Percentiles rank a stretch among this genome's conserved stretches.
Evolutionary conservation across 106 monocot genomes (phyloP).

Genomic region (Phalaenopsis aphrodite): DNA sequence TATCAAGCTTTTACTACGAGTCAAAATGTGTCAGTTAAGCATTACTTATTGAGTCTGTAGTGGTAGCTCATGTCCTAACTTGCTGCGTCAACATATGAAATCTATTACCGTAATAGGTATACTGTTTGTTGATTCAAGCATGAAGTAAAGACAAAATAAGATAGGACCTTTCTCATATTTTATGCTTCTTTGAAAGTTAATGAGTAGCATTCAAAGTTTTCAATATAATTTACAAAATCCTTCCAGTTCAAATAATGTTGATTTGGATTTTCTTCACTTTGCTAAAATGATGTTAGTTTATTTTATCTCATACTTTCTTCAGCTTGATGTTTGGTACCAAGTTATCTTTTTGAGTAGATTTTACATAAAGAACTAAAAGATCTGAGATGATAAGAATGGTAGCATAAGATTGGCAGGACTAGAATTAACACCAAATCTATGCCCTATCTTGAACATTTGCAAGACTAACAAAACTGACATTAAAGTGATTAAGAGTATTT

Average conservation of each 20-base stretch:
- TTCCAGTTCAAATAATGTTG: too few relatives aligned
- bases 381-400: not conserved
- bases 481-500: not conserved
- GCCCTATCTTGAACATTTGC: not conserved
- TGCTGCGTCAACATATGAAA: not conserved
- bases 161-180: not conserved
- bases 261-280: too few relatives aligned
- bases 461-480: not conserved
- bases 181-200: not conserved
- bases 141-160: not conserved
- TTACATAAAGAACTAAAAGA: not conserved
- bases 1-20: not conserved
- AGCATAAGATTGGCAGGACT: not conserved
- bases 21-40: not conserved
- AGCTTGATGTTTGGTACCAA: not conserved
- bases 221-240: too few relatives aligned
- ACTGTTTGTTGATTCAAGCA: not conserved
- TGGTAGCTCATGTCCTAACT: not conserved
- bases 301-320: not conserved
- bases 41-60: not conserved
- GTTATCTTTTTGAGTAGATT: not conserved
- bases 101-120: not conserved
- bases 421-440: conserved; percentile 1
- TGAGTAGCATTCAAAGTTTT: not conserved
- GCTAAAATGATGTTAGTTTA: not conserved